phyloP scores from a whole-genome alignment of 116 monocot species.

The Trichopus zeylanicus region DNA sequence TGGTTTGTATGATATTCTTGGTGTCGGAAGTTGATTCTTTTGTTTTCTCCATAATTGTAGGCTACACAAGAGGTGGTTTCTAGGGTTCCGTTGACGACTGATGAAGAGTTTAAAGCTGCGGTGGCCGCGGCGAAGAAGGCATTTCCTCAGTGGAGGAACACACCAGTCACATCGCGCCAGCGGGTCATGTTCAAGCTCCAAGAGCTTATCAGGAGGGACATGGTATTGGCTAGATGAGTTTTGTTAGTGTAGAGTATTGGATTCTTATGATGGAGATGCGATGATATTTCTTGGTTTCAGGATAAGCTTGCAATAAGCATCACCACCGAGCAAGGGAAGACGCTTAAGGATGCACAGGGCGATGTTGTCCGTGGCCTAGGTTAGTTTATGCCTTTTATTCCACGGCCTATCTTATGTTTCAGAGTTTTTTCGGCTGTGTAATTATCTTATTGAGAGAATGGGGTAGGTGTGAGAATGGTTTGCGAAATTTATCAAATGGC shows the following conservation, averaged over 20 bases:
- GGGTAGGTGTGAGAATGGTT: too few species aligned
- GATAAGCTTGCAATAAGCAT: slow-evolving; percentile 91
- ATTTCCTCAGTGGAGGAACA: slow-evolving; percentile 81
- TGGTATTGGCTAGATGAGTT: slow-evolving; percentile 26
- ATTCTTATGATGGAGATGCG: neutral
- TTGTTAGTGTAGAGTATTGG: neutral
- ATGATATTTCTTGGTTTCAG: slow-evolving; percentile 25
- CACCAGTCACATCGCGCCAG: slow-evolving; percentile 81
- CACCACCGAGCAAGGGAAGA: slow-evolving; percentile 92
- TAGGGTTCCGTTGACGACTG: slow-evolving; percentile 67
- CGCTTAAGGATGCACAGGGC: slow-evolving; percentile 82
- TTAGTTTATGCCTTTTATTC: slow-evolving; percentile 20
- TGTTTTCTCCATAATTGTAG: slow-evolving; percentile 17
- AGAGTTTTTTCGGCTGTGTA: too few species aligned
- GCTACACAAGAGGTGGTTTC: slow-evolving; percentile 98
- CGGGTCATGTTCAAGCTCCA: slow-evolving; percentile 93
- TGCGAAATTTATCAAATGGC: neutral
- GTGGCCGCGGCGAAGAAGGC: slow-evolving; percentile 73
- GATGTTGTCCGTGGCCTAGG: slow-evolving; percentile 98
- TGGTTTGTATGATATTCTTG: neutral
- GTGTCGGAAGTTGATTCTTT: neutral
- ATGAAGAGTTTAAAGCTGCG: slow-evolving; percentile 83
- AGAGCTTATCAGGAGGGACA: slow-evolving; percentile 83
- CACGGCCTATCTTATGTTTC: too few species aligned
- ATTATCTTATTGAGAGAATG: too few species aligned